Base-by-base conservation (phyloP, 148 eudicot genomes). In the Vaccinium vitisidaea region DNA sequence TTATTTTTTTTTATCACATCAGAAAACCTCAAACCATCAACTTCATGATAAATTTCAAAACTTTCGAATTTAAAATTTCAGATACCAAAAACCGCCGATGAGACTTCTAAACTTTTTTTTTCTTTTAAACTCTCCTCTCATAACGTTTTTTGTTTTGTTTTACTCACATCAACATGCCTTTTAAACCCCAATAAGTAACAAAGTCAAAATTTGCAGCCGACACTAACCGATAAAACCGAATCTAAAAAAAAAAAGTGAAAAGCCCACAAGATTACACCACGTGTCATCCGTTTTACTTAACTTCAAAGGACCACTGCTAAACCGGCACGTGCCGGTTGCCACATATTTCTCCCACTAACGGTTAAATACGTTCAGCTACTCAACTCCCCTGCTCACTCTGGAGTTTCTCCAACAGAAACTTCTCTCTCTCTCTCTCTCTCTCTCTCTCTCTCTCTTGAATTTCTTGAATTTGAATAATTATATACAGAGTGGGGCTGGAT, bases 321-420 rank as follows among this genome's bases (percentile, higher is more conserved):
- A 19, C 78, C 53, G 78, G 5, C 78, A 75, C 78, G 53, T 75
- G 78, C 19, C 78, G 78, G 53, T 43, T 16, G 9, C n/a, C 23
- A 43, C 12, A 2, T 0, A 1, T 11, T 14, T 19, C 21, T 13
- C 15, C 2, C 75, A 32, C 10, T 39, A 32, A 71, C 50, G 48
- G 77, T 73, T 73, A 73, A 73, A 73, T 32, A 73, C 77, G 11
- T 73, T 73, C 77, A 73, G 48, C 77, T 39, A 15, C 77, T 43
- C 77, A 73, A 73, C 48, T 7, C n/a, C 76, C 76, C n/a, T 21
- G 36, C 13, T 1, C 50, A 8, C 50, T 16, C 77, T 36, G 77
- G 2, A 69, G 8, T 67, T n/a, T 63, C 76, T 71, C 77, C 2
- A 39, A 73, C 77, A 6, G n/a, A 73, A 73, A 73, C 77, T 6